Conservation (phyloP, 192 early-diverging fungal genomes). For the Entomortierella parvispora region DNA sequence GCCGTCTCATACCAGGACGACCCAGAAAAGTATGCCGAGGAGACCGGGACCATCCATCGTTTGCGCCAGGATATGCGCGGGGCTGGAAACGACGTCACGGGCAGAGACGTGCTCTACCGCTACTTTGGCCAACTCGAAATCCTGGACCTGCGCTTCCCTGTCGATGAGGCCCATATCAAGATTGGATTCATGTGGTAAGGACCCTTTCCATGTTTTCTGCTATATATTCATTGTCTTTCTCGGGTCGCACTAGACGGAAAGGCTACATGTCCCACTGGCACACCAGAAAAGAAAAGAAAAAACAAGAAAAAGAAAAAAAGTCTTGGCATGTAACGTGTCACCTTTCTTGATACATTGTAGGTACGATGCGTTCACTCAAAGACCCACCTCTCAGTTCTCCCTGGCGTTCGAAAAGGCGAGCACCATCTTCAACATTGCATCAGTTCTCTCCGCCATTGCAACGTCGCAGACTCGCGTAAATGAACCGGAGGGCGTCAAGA, state of each 20-base stretch:
- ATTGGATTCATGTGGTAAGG: slow-evolving; percentile 90
- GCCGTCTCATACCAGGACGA: slow-evolving; percentile 88
- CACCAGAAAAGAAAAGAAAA: too few relatives aligned
- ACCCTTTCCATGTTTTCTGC: background rate
- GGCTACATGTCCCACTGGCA: too few relatives aligned
- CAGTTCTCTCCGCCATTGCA: slow-evolving; percentile 80
- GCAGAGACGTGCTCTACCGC: slow-evolving; percentile 92
- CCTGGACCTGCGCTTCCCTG: slow-evolving; percentile 90
- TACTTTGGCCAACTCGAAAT: slow-evolving; percentile 98
- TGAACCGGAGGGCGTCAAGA: slow-evolving; percentile 79
- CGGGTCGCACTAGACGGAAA: background rate
- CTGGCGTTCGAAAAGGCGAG: slow-evolving; percentile 98
- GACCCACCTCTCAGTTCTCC: slow-evolving; percentile 86
- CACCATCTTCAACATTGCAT: slow-evolving; percentile 94
- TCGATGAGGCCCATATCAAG: slow-evolving; percentile 93
- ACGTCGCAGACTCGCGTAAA: slow-evolving; percentile 74
- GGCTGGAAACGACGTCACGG: slow-evolving; percentile 93
- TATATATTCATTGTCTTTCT: slow-evolving; percentile 6
- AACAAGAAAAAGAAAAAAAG: slow-evolving; percentile 16
- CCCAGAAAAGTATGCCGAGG: slow-evolving; percentile 87
- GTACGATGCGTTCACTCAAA: slow-evolving; percentile 87
- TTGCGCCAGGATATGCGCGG: slow-evolving; percentile 96
- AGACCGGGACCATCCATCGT: slow-evolving; percentile 87
- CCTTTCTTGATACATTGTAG: slow-evolving; percentile 15
- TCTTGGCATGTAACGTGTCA: slow-evolving; percentile 32